Base-by-base conservation (phyloP, 371 early-diverging fungal species). In the Rhizopus stolonifer region DNA sequence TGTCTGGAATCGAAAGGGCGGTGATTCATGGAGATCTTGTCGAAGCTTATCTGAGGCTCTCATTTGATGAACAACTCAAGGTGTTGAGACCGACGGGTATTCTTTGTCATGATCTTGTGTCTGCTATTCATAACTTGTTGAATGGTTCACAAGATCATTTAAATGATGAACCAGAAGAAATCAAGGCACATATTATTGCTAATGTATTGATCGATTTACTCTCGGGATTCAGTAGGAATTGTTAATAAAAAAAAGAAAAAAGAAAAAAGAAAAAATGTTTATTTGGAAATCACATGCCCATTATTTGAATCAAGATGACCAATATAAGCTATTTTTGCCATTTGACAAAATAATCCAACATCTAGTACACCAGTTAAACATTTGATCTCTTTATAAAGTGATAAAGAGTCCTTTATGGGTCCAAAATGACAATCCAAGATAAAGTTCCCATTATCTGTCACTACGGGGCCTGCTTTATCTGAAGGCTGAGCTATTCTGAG, bases 391-490 rank as follows among this genome's bases (percentile, higher is more conserved):
- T 63, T 67, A 50, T 84, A 74, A 8, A 90, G 60, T 14, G 68
- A 60, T 6, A 32, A 59, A 10, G 87, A 84, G 29, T 87, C 80
- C 7, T 69, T 43, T 54, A 92, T 86, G n/a, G 70, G 64, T 13
- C 91, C 92, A 69, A 95, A 85, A 18, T 88, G 71, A 5, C 83
- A 89, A 71, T 96, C 96, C 15, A 96, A 56, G 15, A 94, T 70
- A 55, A 94, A 81, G 71, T 93, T 94, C 9, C 95, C 94, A 58
- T 92, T 92, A 65, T 96, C 96, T 4, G 94, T 94, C 2, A 95
- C 89, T 17, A 93, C 90, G 0, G 96, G 96, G 1, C 96, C 96
- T 0, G 95, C 96, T 72, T 96, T 96, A 26, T 82, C 76, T 14
- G 80, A 76, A 2, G 87, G 52, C 29, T 57, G 58, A 26, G 64